Evolutionary conservation across 306 rosid genomes (phyloP), one percentile per base, ranked within the genome.

Genomic region (Cucumis melo): DNA sequence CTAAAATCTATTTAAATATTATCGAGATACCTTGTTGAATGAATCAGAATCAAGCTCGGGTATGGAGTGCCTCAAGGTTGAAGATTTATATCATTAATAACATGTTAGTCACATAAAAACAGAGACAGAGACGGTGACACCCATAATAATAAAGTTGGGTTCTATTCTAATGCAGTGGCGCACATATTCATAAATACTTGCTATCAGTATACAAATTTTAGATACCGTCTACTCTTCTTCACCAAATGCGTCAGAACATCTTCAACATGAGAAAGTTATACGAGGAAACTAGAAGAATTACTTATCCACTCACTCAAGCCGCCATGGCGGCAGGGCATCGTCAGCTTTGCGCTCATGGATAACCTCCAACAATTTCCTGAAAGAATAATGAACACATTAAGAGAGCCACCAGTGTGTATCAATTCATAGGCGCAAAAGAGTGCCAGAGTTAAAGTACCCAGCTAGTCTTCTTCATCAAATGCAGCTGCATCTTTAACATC

Each of bases 401-500:
- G 48, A 42, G 13, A 42, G 48, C 48, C 48, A 42, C 13, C 2
- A 2, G 48, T 42, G 12, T 9, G 48, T 42, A 42, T 42, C 48
- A 32, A 4, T 32, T 32, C 36, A 42, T 10, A 42, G 12, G 48
- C 13, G 48, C 13, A 42, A 42, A 42, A 42, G 48, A 6, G n/a
- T 42, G 36, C 20, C 13, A 42, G 36, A 21, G 21, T 24, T n/a
- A 1, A 21, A 14, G 10, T 46, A 46, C 50, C 50, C 59, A 68
- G 74, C 53, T n/a, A 57, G 34, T 36, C 53, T 21, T 79, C 86
- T 41, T 87, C 89, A 20, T 82, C 87, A 2, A 79, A 83, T 5
- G 74, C 87, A 19, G 72, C 84, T 61, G 88, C 83, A 71, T 86
- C 90, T 82, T 85, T 88, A 14, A 90, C 87, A 83, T 93, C 89